Percentiles rank a stretch among this genome's conserved stretches.
Evolutionary conservation across 495 filamentous ascomycete genomes (phyloP).

Genomic region (Aspergillus egyptiacus): DNA sequence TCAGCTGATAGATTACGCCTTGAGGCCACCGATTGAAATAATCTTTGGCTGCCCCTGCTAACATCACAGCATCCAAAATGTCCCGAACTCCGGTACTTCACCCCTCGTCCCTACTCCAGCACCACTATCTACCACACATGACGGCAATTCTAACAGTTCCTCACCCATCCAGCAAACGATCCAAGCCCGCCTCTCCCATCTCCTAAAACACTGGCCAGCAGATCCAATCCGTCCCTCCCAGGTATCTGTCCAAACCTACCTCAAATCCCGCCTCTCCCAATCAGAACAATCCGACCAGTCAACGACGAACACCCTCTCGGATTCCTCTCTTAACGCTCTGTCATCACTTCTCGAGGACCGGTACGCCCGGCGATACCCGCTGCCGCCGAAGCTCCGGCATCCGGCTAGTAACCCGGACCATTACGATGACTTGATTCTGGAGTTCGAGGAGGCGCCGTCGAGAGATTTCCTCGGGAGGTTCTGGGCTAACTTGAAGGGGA

Average conservation of each 20-base stretch:
- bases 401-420: slow-evolving; percentile 72
- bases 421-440: slow-evolving; percentile 65
- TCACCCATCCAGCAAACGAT: slow-evolving; percentile 35
- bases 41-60: too few species aligned
- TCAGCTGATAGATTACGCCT: too few species aligned
- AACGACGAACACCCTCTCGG: slow-evolving; percentile 33
- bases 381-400: slow-evolving; percentile 53
- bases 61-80: too few species aligned
- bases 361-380: slow-evolving; percentile 63
- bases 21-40: too few species aligned
- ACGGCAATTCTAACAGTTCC: slow-evolving; percentile 11
- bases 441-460: slow-evolving; percentile 65
- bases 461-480: slow-evolving; percentile 52
- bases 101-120: background rate
- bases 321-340: slow-evolving; percentile 64
- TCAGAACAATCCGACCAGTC: slow-evolving; percentile 14
- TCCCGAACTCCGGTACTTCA: slow-evolving; percentile 25
- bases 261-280: slow-evolving; percentile 54
- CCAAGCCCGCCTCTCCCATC: slow-evolving; percentile 49
- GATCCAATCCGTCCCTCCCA: slow-evolving; percentile 69
- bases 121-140: background rate
- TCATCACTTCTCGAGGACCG: slow-evolving; percentile 69
- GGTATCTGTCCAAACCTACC: slow-evolving; percentile 63
- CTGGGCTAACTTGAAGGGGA: slow-evolving; percentile 55
- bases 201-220: slow-evolving; percentile 70